These are phyloP conservation scores for Diaporthe citri DNA, from an alignment of 2,329 filamentous ascomycete species.

Conservation along the genomic window DNA sequence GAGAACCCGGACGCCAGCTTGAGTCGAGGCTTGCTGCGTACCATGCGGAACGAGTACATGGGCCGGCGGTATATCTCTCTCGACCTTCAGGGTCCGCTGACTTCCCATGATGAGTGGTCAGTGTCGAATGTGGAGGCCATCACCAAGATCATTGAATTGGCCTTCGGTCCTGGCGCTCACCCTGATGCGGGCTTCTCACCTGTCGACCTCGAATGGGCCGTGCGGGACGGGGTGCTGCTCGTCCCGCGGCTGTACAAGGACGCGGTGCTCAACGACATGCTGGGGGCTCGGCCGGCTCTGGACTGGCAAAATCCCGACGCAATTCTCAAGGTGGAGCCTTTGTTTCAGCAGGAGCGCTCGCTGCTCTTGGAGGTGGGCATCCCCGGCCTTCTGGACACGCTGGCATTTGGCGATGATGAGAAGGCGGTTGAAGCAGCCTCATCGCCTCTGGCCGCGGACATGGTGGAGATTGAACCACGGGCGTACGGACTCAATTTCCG, in stretches of 20 bases:
- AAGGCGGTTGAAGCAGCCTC: background rate
- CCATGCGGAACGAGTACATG: slow-evolving; percentile 40
- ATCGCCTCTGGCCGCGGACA: slow-evolving; percentile 35
- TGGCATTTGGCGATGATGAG: background rate
- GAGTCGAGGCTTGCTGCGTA: slow-evolving; percentile 42
- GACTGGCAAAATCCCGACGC: too few species aligned
- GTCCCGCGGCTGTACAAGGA: slow-evolving; percentile 46
- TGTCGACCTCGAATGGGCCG: slow-evolving; percentile 49
- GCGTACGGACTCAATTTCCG: slow-evolving; percentile 34
- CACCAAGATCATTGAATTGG: background rate
- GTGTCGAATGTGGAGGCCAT: background rate
- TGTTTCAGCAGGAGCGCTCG: background rate
- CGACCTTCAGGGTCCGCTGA: too few species aligned
- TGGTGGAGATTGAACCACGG: slow-evolving; percentile 49
- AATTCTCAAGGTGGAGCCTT: too few species aligned
- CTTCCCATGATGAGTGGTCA: too few species aligned
- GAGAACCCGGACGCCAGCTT: slow-evolving; percentile 41
- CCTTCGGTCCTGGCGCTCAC: too few species aligned
- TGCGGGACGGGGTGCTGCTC: slow-evolving; percentile 44
- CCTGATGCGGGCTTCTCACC: too few species aligned
- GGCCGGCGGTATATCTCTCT: slow-evolving; percentile 40
- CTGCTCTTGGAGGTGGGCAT: slow-evolving; percentile 38
- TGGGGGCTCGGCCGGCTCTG: too few species aligned
- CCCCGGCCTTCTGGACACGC: background rate
- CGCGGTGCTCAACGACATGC: slow-evolving; percentile 24